These are phyloP conservation scores for Cyclaneusma minus DNA, from an alignment of 2,329 filamentous ascomycete species.

Conservation along the genomic window DNA sequence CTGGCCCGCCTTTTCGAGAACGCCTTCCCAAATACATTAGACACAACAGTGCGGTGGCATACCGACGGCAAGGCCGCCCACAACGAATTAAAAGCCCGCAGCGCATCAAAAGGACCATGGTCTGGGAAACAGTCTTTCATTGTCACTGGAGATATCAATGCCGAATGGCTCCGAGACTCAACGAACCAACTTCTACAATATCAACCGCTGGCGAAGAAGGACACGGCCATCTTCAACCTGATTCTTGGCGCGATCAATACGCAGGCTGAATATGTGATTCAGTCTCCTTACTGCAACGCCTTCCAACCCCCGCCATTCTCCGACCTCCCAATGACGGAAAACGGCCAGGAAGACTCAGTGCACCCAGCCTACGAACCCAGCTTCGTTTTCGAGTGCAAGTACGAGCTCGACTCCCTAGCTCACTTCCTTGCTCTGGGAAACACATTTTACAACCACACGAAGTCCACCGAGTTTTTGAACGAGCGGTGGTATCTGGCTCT, in stretches of 20 bases:
- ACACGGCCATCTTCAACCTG: conserved; percentile 60
- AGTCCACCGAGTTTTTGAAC: conserved; percentile 64
- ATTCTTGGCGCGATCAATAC: conserved; percentile 93
- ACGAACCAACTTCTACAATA: conserved; percentile 91
- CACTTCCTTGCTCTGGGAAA: conserved; percentile 79
- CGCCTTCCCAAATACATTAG: conserved; percentile 68
- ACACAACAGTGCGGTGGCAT: conserved; percentile 60
- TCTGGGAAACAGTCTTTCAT: conserved; percentile 80
- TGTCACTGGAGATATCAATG: conserved; percentile 85
- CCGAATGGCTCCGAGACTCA: conserved; percentile 83
- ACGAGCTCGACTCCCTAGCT: conserved; percentile 89
- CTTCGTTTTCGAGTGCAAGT: conserved; percentile 95
- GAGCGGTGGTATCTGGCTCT: conserved; percentile 66
- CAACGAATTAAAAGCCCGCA: conserved; percentile 22
- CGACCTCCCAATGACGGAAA: conserved; percentile 52
- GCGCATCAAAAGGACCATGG: conserved; percentile 42
- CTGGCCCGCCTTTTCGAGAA: conserved; percentile 90
- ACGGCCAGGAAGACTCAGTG: conserved; percentile 70
- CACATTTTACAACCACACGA: conserved; percentile 70
- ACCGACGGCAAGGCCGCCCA: conserved; percentile 30
- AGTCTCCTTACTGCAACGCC: conserved; percentile 93
- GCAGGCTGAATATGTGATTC: conserved; percentile 86
- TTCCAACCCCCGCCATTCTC: conserved; percentile 89
- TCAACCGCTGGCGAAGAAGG: conserved; percentile 68
- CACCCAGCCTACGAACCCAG: conserved; percentile 75